Evolutionary conservation across 2,329 filamentous ascomycete genomes (phyloP).

Genomic region (Madurella mycetomatis): DNA sequence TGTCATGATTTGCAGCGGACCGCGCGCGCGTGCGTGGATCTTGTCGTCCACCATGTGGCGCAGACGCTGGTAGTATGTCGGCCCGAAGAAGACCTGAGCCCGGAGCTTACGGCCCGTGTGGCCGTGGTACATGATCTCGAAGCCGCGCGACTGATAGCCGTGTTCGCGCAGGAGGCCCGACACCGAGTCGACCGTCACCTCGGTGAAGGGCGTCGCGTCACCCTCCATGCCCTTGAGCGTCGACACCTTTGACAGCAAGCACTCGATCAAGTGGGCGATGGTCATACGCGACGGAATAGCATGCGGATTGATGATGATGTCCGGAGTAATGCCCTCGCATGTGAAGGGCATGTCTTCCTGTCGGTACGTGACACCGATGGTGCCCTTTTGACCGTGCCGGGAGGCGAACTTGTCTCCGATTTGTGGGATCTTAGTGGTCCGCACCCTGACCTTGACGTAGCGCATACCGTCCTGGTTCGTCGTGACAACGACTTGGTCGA

Average conservation of each 20-base stretch:
- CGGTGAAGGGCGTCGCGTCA: conserved; percentile 95
- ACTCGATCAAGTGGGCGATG: conserved; percentile 99
- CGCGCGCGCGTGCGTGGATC: conserved; percentile 97
- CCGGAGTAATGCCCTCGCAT: conserved; percentile 82
- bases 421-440: conserved; percentile 96
- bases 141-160: conserved; percentile 94
- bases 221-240: conserved; percentile 92
- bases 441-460: conserved; percentile 95
- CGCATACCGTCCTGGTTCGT: conserved; percentile 92
- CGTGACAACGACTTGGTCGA: conserved; percentile 88
- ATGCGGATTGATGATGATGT: conserved; percentile 98
- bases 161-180: conserved; percentile 81
- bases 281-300: conserved; percentile 99
- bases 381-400: conserved; percentile 98
- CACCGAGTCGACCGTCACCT: conserved; percentile 92
- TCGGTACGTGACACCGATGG: conserved; percentile 95
- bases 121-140: conserved; percentile 98
- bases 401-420: conserved; percentile 99
- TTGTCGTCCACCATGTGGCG: conserved; percentile 99
- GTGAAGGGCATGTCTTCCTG: conserved; percentile 99
- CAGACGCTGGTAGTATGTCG: conserved; percentile 97
- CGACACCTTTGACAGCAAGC: conserved; percentile 92
- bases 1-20: conserved; percentile 94
- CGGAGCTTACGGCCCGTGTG: conserved; percentile 92
- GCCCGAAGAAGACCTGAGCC: conserved; percentile 92